Base-by-base conservation (phyloP, 352 stramenopile genomes). In the Phytophthora cajani region DNA sequence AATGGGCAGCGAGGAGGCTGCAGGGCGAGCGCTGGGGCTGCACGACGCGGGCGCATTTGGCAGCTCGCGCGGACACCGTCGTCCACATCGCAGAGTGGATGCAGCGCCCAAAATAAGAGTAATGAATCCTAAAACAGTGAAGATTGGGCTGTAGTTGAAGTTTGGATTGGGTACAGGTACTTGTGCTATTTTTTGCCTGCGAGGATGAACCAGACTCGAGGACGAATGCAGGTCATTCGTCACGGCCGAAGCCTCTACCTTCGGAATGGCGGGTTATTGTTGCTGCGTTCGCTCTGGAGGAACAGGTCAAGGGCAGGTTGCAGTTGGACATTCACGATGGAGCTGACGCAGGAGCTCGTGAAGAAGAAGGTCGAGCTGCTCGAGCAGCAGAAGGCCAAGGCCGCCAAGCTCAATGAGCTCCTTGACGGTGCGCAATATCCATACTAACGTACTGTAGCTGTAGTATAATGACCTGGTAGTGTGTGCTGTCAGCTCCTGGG, bases 351-450 rank as follows among this genome's bases (percentile, higher is more conserved):
- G 21, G 81, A 90, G 57, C 77, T 95, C 32, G 81, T 91, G 49
- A 84, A 84, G 64, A 90, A 94, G 76, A 92, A 95, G 47, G 71
- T 91, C 44, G 84, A 92, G 77, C 71, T 94, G 63, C 84, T 94
- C 14, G 74, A 69, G 36, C 78, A 82, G 54, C 87, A 94, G 69
- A 88, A 83, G 47, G 74, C 80, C 71, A 91, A 92, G 62, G 79
- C 72, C 7, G 74, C 87, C 19, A 76, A 75, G 54, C 79, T 95
- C 61, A 64, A 92, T 54, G 81, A 84, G 55, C 74, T 93, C 0
- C 68, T 93, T 10, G 80, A 75, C 19, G 82, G 82, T 91, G 49
- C 23, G 75, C 64, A 23, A 17, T 10, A 23, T 25, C 5, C 19
- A 21, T 12, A 16, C 58, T 19, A 3, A 9, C 19, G 14, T n/a